A percentile compares a stretch with the other conserved stretches of the same genome.
These are phyloP conservation scores for Cotoneaster glaucophyllus DNA, from an alignment of 306 rosid genomes.

Conservation along the genomic window DNA sequence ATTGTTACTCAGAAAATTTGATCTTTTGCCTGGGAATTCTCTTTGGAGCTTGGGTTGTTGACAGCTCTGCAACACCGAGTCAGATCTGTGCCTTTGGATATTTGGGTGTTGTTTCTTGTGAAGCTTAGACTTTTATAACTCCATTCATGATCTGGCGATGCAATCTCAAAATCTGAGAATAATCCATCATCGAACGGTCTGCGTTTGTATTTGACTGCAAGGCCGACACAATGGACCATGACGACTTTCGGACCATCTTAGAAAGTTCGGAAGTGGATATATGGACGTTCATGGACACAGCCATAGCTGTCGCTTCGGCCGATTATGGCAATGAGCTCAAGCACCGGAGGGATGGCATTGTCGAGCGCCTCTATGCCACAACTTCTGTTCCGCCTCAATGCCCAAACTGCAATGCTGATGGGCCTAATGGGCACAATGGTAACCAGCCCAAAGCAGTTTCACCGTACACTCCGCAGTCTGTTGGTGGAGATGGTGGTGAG, in stretches of 20 bases:
- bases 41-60: not conserved
- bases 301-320: slow-evolving; percentile 64
- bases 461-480: slow-evolving; percentile 63
- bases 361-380: slow-evolving; percentile 59
- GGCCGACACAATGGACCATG: slow-evolving; percentile 55
- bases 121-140: not conserved
- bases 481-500: slow-evolving; percentile 35
- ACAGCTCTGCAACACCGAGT: not conserved
- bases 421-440: slow-evolving; percentile 8
- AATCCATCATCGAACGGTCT: not conserved
- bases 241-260: slow-evolving; percentile 71
- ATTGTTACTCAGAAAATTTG: not conserved
- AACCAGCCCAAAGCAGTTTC: slow-evolving; percentile 27
- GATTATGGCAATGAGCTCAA: slow-evolving; percentile 59
- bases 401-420: slow-evolving; percentile 35
- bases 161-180: not conserved
- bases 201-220: not conserved
- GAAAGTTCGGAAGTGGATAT: slow-evolving; percentile 78
- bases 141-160: not conserved
- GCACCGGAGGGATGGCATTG: slow-evolving; percentile 71
- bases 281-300: slow-evolving; percentile 77
- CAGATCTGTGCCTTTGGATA: not conserved
- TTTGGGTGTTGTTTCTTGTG: not conserved
- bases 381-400: slow-evolving; percentile 30
- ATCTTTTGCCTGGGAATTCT: not conserved